phyloP scores from a whole-genome alignment of 495 filamentous ascomycete species.

The Penicillium lividum region DNA sequence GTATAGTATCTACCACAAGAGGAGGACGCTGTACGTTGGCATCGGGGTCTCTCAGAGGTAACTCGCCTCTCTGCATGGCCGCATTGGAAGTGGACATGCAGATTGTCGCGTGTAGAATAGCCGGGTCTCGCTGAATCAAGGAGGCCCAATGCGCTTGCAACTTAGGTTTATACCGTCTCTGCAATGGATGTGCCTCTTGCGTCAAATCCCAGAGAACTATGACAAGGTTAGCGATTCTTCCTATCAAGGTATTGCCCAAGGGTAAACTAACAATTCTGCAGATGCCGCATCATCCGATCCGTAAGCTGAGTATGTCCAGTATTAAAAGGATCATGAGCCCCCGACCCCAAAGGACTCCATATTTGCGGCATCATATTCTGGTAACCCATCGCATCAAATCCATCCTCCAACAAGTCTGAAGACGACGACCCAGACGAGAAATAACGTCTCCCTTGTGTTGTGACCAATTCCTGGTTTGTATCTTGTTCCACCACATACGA shows the following conservation, averaged over 20 bases:
- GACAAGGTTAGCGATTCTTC: slow-evolving; percentile 11
- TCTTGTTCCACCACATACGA: slow-evolving; percentile 13
- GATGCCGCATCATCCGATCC: slow-evolving; percentile 45
- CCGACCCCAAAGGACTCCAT: slow-evolving; percentile 35
- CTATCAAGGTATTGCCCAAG: neutral
- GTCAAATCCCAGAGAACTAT: slow-evolving; percentile 46
- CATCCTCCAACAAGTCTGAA: slow-evolving; percentile 12
- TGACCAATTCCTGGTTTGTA: slow-evolving; percentile 14
- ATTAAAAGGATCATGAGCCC: slow-evolving; percentile 45
- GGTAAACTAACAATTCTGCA: slow-evolving; percentile 41
- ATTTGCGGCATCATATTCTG: slow-evolving; percentile 11
- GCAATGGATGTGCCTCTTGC: slow-evolving; percentile 43
- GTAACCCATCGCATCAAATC: slow-evolving; percentile 19
- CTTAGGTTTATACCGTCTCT: slow-evolving; percentile 39
- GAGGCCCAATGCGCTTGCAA: slow-evolving; percentile 45
- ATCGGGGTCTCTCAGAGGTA: slow-evolving; percentile 40
- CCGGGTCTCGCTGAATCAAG: slow-evolving; percentile 43
- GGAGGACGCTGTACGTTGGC: slow-evolving; percentile 29
- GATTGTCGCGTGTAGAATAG: slow-evolving; percentile 44
- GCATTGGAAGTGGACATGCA: slow-evolving; percentile 46
- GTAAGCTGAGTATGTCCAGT: slow-evolving; percentile 43
- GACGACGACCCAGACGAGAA: slow-evolving; percentile 11
- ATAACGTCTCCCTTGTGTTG: slow-evolving; percentile 9
- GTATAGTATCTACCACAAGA: slow-evolving; percentile 45
- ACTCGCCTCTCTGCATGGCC: slow-evolving; percentile 39